Evolutionary conservation across 169 alveolate species (phyloP).

Genomic region (Plasmodium sp.): DNA sequence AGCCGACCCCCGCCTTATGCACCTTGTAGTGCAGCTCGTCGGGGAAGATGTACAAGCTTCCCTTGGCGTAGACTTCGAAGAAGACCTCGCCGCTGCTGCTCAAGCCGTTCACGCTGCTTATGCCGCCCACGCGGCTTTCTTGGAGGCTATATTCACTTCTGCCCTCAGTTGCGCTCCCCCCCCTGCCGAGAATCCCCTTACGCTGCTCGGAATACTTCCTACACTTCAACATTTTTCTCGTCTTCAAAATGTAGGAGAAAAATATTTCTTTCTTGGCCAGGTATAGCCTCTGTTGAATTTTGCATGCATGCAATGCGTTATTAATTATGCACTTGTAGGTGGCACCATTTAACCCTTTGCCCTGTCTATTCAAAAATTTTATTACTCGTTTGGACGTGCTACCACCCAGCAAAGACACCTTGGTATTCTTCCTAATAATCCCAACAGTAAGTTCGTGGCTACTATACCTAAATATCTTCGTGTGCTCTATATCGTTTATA

Average conservation of each 20-base stretch:
- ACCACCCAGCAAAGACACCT: conserved; percentile 17
- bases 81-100: conserved; percentile 1
- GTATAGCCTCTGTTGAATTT: conserved; percentile 37
- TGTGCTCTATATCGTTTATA: conserved; percentile 29
- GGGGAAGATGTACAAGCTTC: conserved; percentile 42
- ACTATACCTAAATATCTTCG: conserved; percentile 46
- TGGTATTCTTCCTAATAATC: conserved; percentile 3
- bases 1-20: background rate
- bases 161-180: background rate
- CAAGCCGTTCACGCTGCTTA: background rate
- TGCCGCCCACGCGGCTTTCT: background rate
- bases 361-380: conserved; percentile 20
- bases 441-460: background rate
- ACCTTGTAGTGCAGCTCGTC: conserved; percentile 58
- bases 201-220: conserved; percentile 2
- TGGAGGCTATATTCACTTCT: background rate
- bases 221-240: conserved; percentile 10
- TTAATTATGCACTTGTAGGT: conserved; percentile 37
- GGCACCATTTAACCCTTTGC: conserved; percentile 68
- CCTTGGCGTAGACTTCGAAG: conserved; percentile 34
- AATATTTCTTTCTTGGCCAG: conserved; percentile 71
- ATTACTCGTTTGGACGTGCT: conserved; percentile 16
- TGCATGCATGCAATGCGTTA: conserved; percentile 39
- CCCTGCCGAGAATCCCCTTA: background rate
- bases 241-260: conserved; percentile 47